phyloP scores from a whole-genome alignment of 495 filamentous ascomycete genomes.

The Penicillium tannophilum region DNA sequence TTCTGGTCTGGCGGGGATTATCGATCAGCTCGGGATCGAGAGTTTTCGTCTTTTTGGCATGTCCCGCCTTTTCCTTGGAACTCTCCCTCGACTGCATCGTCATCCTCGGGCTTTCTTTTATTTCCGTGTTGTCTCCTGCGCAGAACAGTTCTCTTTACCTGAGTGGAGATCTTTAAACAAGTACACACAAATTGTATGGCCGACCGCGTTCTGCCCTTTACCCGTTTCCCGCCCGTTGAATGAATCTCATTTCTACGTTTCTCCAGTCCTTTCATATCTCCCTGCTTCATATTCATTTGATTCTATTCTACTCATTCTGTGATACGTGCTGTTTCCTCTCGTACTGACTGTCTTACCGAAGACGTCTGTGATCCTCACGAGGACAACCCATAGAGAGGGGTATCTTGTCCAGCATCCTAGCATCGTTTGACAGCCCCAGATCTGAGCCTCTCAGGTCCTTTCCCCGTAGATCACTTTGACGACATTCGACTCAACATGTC shows the following conservation, averaged over 20 bases:
- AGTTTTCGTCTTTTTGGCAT: neutral
- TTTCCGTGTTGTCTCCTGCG: neutral
- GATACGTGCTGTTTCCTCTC: neutral
- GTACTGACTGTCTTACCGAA: neutral
- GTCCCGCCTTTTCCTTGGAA: neutral
- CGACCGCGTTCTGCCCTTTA: constrained; percentile 14
- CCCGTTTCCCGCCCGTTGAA: constrained; percentile 7
- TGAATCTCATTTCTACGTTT: neutral
- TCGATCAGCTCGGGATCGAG: neutral
- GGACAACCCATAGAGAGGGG: constrained; percentile 3
- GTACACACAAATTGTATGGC: constrained; percentile 15
- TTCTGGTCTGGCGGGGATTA: neutral
- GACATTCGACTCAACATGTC: constrained; percentile 3
- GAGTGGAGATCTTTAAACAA: neutral
- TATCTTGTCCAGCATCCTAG: neutral
- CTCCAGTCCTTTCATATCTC: constrained; percentile 3
- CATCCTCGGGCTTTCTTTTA: neutral
- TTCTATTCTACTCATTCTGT: neutral
- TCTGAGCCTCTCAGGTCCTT: neutral
- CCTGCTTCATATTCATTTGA: neutral
- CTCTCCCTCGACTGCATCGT: neutral
- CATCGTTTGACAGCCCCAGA: neutral
- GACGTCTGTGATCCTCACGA: neutral
- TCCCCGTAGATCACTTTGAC: neutral
- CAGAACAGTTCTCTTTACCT: neutral